These are phyloP conservation scores for Ophiostoma ulmi DNA, from an alignment of 2,329 filamentous ascomycete species.

Conservation along the genomic window DNA sequence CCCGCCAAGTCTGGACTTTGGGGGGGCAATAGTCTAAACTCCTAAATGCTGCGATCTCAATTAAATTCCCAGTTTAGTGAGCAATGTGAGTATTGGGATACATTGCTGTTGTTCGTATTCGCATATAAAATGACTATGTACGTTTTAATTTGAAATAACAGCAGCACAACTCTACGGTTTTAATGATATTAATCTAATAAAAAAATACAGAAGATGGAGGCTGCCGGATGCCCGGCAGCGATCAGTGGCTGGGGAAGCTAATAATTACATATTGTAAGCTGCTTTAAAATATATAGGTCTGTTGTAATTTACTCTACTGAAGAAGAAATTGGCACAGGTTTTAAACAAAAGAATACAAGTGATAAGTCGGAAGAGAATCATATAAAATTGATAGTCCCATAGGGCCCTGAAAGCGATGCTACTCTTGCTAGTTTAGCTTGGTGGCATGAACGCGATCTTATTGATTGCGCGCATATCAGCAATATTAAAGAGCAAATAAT, in stretches of 20 bases:
- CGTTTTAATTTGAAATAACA: too few relatives aligned
- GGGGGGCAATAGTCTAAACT: neutral
- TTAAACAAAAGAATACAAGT: neutral
- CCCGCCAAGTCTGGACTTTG: conserved; percentile 5
- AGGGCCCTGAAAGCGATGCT: neutral
- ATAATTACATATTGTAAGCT: neutral
- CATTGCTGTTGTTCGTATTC: too few relatives aligned
- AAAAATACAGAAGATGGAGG: neutral
- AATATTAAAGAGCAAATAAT: neutral
- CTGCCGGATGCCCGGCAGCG: neutral
- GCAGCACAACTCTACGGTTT: too few relatives aligned
- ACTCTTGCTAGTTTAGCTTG: neutral
- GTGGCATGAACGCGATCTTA: neutral
- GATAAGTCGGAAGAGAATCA: neutral
- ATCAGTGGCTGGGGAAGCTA: neutral
- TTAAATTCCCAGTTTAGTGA: neutral
- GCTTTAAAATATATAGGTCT: neutral
- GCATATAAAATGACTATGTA: too few relatives aligned
- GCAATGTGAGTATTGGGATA: too few relatives aligned
- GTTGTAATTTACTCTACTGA: neutral
- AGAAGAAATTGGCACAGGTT: neutral
- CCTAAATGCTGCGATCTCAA: neutral
- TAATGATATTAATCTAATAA: too few relatives aligned
- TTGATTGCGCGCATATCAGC: neutral
- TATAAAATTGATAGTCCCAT: too few relatives aligned